Evolutionary conservation across 345 rosid genomes (phyloP).

Genomic region (Salix dunnii): DNA sequence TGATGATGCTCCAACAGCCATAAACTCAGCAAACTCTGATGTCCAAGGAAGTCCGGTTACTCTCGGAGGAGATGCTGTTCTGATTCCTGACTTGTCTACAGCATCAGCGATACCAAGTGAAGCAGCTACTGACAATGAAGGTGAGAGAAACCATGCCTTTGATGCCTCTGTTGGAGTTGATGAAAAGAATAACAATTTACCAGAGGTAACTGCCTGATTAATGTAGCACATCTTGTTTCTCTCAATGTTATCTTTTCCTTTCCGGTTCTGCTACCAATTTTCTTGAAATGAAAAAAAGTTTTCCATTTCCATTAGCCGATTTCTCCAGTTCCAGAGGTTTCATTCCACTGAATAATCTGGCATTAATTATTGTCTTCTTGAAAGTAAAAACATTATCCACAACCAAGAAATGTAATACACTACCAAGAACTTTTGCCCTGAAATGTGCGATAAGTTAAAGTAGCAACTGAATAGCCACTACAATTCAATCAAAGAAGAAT

Average conservation of each 20-base stretch:
- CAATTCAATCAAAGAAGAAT: background rate
- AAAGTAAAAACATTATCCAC: background rate
- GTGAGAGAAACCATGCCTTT: constrained; percentile 12
- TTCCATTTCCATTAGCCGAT: background rate
- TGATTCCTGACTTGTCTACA: constrained; percentile 66
- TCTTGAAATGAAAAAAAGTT: constrained; percentile 9
- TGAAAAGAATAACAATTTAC: constrained; percentile 24
- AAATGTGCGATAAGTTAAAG: background rate
- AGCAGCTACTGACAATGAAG: constrained; percentile 20
- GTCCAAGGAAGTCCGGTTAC: constrained; percentile 30
- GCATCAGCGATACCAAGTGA: constrained; percentile 23
- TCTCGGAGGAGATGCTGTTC: constrained; percentile 46
- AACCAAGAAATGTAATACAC: background rate
- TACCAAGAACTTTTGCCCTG: background rate
- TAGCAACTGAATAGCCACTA: background rate
- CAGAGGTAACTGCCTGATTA: constrained; percentile 58
- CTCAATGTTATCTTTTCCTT: background rate
- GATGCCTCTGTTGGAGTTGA: constrained; percentile 29
- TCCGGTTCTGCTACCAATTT: background rate
- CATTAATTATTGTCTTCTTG: constrained; percentile 23
- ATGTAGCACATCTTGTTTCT: constrained; percentile 20
- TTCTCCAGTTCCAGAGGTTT: constrained; percentile 6
- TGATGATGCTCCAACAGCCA: constrained; percentile 2
- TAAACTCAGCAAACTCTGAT: constrained; percentile 7
- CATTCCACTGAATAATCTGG: background rate